Evolutionary conservation across 129 eudicot genomes (phyloP), one percentile per base, ranked within the genome.

Genomic region (Saposhnikovia divaricata): DNA sequence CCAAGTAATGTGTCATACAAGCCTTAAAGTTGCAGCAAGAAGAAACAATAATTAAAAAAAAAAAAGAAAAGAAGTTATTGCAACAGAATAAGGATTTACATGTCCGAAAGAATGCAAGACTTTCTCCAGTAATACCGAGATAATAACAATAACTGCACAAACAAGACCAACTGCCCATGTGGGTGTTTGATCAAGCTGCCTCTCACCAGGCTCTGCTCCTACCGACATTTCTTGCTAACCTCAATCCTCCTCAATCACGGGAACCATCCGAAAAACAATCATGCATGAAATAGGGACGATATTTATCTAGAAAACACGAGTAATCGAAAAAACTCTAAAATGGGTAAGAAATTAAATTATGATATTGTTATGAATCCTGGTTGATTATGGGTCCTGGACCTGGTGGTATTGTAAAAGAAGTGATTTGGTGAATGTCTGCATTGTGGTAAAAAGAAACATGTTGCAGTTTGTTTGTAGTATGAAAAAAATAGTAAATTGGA

Each of bases 91-190:
- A 3, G 76, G 16, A 75, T 47, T 81, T 85, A 93, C 97, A 87
- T 84, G 83, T 72, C 89, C 90, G 31, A 89, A 65, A 39, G 23
- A n/a, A 84, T 93, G 97, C 82, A 93, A 85, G 81, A 83, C 51
- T 79, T 93, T 89, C 77, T 93, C 98, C 86, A 93, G 50, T 23
- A 78, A 0, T 0, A 89, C 80, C 38, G 98, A 93, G 81, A 93
- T 57, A 31, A 91, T 39, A 77, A 93, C 83, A 66, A 93, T 93
- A 51, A 89, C 77, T 15, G 89, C 93, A 81, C 85, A 84, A 79
- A 91, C 97, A 44, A 85, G 80, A 21, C 97, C 87, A 55, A 93
- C 97, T 5, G 98, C 93, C 98, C 98, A 93, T 4, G 98, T 93
- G 40, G 98, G 95, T 10, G 98, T 93, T 34, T 86, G 88, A 83